Evolutionary conservation across 768 basidiomycete genomes (phyloP).

Genomic region (Tylopilus plumbeoviolaceoides): DNA sequence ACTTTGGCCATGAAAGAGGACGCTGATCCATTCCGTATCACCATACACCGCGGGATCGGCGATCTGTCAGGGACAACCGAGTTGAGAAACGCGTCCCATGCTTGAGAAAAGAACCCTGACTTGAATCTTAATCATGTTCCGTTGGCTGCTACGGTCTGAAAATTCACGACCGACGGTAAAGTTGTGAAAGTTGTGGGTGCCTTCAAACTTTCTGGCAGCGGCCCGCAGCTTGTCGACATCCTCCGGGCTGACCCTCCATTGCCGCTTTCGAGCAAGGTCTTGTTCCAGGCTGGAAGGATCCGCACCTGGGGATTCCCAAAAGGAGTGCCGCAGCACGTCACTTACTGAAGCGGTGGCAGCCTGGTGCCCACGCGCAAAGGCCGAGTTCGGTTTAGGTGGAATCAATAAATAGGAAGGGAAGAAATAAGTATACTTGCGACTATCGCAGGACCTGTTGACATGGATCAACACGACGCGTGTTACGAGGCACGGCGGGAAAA

Average conservation of each 20-base stretch:
- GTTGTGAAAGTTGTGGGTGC: constrained; percentile 97
- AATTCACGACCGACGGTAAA: constrained; percentile 90
- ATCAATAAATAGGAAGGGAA: constrained; percentile 91
- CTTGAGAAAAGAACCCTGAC: constrained; percentile 34
- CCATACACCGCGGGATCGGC: constrained; percentile 86
- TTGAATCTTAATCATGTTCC: constrained; percentile 87
- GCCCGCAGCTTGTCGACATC: constrained; percentile 55
- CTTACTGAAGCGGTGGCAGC: constrained; percentile 24
- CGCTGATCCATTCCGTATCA: constrained; percentile 91
- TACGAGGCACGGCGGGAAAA: neutral
- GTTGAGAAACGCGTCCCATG: neutral
- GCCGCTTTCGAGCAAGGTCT: constrained; percentile 62
- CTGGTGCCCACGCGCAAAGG: constrained; percentile 46
- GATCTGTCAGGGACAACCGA: constrained; percentile 42
- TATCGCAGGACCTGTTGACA: constrained; percentile 73
- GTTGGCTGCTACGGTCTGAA: constrained; percentile 72
- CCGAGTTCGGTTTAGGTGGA: constrained; percentile 78
- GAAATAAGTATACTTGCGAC: constrained; percentile 96
- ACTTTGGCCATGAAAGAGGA: constrained; percentile 93
- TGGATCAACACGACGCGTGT: constrained; percentile 1
- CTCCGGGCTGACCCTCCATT: constrained; percentile 59
- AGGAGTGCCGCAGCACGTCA: constrained; percentile 42
- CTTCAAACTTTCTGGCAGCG: constrained; percentile 64
- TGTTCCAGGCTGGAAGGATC: constrained; percentile 45
- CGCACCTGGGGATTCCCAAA: constrained; percentile 50